Percentiles rank a stretch among this genome's conserved stretches.
phyloP scores from a whole-genome alignment of 176 grass and related monocot species.

The Rhynchospora tenuis region DNA sequence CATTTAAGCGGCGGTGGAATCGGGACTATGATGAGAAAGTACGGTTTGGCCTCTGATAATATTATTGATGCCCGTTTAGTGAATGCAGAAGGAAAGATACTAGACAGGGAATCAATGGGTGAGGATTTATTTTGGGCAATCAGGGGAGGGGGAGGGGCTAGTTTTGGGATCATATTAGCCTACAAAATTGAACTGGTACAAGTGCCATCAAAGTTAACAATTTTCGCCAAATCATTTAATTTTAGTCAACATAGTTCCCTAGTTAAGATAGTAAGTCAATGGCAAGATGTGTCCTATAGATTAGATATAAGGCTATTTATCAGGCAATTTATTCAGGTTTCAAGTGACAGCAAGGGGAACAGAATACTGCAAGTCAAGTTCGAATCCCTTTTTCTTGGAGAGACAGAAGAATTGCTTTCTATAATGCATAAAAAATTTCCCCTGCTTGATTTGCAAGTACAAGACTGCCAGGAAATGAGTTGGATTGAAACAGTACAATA shows the following conservation, averaged over 20 bases:
- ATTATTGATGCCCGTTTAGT: constrained; percentile 27
- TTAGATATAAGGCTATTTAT: constrained; percentile 31
- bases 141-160: constrained; percentile 31
- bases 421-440: constrained; percentile 15
- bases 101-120: constrained; percentile 32
- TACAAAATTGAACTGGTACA: constrained; percentile 29
- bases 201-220: constrained; percentile 25
- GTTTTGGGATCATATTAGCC: constrained; percentile 34
- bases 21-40: constrained; percentile 34
- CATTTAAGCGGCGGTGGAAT: constrained; percentile 36
- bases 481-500: constrained; percentile 16
- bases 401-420: constrained; percentile 17
- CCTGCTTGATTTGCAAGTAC: constrained; percentile 12
- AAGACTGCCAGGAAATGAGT: constrained; percentile 29
- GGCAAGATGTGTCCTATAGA: constrained; percentile 28
- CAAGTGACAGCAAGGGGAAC: not conserved
- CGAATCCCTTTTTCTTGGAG: constrained; percentile 24
- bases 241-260: not conserved
- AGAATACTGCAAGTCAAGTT: constrained; percentile 20
- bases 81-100: constrained; percentile 13
- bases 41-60: constrained; percentile 24
- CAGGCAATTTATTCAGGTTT: constrained; percentile 1
- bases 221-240: constrained; percentile 20
- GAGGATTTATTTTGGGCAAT: constrained; percentile 42
- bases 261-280: constrained; percentile 17